Evolutionary conservation across 225 moss, liverwort and hornwort species (phyloP).

Genomic region (Neckera pumila): DNA sequence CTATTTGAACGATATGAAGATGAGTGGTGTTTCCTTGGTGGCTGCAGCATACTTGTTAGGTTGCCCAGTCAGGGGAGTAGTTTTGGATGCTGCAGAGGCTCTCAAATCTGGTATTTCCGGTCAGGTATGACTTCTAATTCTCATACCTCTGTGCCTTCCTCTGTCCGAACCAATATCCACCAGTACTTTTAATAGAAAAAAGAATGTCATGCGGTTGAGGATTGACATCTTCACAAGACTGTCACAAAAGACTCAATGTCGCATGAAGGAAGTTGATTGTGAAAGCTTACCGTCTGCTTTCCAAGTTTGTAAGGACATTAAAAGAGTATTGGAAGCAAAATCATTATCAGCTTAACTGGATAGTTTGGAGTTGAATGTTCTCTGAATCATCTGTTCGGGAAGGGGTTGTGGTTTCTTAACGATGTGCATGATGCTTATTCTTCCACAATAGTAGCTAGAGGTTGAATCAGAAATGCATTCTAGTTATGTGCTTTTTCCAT

Average conservation of each 20-base stretch:
- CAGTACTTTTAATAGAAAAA: background rate
- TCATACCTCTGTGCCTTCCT: background rate
- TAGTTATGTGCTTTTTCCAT: background rate
- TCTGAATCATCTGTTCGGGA: background rate
- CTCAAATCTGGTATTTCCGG: slow-evolving; percentile 62
- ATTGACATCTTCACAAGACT: background rate
- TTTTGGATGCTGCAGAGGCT: slow-evolving; percentile 73
- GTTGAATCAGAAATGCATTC: background rate
- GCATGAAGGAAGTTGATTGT: background rate
- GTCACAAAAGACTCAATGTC: background rate
- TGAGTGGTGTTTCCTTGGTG: background rate
- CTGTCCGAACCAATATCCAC: background rate
- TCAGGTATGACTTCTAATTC: slow-evolving; percentile 37
- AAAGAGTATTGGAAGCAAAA: background rate
- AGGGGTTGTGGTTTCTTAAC: background rate
- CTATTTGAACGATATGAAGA: background rate
- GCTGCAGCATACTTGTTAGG: slow-evolving; percentile 87
- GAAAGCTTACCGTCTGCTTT: background rate
- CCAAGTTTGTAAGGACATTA: background rate
- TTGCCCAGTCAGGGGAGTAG: slow-evolving; percentile 81
- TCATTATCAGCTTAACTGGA: background rate
- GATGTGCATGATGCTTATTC: background rate
- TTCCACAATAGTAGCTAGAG: background rate
- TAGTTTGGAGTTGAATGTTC: background rate
- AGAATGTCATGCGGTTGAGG: background rate